These are phyloP conservation scores for Epichloe scottii DNA, from an alignment of 2,329 filamentous ascomycete species.

Conservation along the genomic window DNA sequence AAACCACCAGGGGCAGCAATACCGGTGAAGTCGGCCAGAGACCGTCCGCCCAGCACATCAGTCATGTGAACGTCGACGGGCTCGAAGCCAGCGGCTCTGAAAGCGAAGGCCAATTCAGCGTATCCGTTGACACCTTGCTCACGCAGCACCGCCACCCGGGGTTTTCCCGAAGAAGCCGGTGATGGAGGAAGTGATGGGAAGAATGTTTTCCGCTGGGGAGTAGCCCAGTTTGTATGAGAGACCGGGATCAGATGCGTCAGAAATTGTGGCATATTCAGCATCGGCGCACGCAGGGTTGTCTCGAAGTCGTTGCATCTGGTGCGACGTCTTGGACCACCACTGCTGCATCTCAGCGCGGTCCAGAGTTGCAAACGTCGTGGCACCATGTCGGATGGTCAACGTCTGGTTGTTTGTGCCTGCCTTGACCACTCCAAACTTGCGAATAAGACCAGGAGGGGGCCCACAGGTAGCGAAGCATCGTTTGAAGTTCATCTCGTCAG, in stretches of 20 bases:
- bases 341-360: slow-evolving; percentile 66
- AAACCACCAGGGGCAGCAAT: slow-evolving; percentile 94
- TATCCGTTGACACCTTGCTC: slow-evolving; percentile 95
- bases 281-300: slow-evolving; percentile 85
- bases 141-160: slow-evolving; percentile 80
- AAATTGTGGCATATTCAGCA: slow-evolving; percentile 63
- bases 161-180: slow-evolving; percentile 39
- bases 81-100: slow-evolving; percentile 81
- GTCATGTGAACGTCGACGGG: slow-evolving; percentile 95
- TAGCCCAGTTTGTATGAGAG: slow-evolving; percentile 75
- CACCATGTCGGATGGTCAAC: slow-evolving; percentile 61
- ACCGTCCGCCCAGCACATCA: slow-evolving; percentile 69
- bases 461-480: slow-evolving; percentile 86
- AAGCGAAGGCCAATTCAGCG: slow-evolving; percentile 96
- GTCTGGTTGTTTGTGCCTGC: slow-evolving; percentile 61
- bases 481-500: slow-evolving; percentile 74
- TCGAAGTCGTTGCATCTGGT: slow-evolving; percentile 79
- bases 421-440: slow-evolving; percentile 69
- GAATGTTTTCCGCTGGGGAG: slow-evolving; percentile 62
- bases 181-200: slow-evolving; percentile 43
- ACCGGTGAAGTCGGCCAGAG: slow-evolving; percentile 71
- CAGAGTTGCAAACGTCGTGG: slow-evolving; percentile 54
- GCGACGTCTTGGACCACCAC: slow-evolving; percentile 79
- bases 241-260: slow-evolving; percentile 67
- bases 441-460: slow-evolving; percentile 67